phyloP scores from a whole-genome alignment of 495 filamentous ascomycete species.

The Lasiosphaeria ovina region DNA sequence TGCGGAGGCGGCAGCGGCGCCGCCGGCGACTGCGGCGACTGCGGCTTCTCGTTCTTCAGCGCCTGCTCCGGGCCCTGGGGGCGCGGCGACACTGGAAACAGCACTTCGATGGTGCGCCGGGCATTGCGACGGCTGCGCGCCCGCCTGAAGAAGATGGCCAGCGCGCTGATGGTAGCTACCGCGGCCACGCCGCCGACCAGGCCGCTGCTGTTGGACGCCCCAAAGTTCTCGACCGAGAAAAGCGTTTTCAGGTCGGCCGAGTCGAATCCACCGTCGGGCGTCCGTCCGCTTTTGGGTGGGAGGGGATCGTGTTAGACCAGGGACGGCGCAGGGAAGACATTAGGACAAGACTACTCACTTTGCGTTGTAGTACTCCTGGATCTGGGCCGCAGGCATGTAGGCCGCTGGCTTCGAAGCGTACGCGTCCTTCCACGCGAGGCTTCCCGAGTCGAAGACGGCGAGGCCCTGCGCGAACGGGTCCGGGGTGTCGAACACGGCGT shows the following conservation, averaged over 20 bases:
- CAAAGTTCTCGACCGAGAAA: conserved; percentile 13
- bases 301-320: background rate
- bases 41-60: too few species aligned
- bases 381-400: conserved; percentile 12
- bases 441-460: conserved; percentile 22
- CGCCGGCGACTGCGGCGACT: too few species aligned
- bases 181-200: conserved; percentile 21
- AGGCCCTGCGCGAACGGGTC: conserved; percentile 24
- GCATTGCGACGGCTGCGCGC: background rate
- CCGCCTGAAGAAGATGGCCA: conserved; percentile 7
- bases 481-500: conserved; percentile 16
- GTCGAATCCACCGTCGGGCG: conserved; percentile 12
- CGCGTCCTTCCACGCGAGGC: conserved; percentile 10
- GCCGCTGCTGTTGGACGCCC: background rate
- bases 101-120: too few species aligned
- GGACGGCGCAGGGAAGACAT: background rate
- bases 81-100: too few species aligned
- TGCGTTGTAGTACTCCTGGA: conserved; percentile 20
- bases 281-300: conserved; percentile 10
- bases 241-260: conserved; percentile 9
- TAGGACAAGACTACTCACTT: conserved; percentile 13
- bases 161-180: background rate
- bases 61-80: too few species aligned
- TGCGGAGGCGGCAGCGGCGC: too few species aligned
- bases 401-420: conserved; percentile 9